Percentiles rank a stretch among this genome's conserved stretches.
phyloP scores from a whole-genome alignment of 2,329 filamentous ascomycete species.

The Hypoxylon sp. region DNA sequence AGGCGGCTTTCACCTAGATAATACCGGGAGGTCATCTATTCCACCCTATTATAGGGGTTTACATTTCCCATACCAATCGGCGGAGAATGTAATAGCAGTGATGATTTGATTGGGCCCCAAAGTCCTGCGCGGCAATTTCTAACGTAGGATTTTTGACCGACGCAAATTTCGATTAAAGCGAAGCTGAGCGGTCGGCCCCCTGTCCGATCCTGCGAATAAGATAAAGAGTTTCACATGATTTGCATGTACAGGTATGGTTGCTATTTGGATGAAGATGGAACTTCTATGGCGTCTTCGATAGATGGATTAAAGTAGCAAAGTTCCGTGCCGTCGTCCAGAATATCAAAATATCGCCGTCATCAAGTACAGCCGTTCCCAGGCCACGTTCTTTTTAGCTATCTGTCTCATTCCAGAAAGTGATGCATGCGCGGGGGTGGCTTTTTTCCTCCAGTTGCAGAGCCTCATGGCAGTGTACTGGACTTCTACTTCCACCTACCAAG shows the following conservation, averaged over 20 bases:
- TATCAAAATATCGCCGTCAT: conserved; percentile 3
- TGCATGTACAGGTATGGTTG: conserved; percentile 19
- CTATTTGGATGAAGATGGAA: conserved; percentile 5
- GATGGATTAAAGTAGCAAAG: conserved; percentile 8
- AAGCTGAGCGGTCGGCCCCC: conserved; percentile 7
- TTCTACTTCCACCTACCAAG: neutral
- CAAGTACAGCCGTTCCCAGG: neutral
- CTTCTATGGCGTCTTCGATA: conserved; percentile 2
- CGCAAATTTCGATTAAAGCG: conserved; percentile 10
- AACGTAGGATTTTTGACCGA: conserved; percentile 13
- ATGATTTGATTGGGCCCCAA: conserved; percentile 6
- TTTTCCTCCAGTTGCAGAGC: conserved; percentile 20
- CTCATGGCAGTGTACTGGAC: neutral
- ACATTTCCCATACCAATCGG: conserved; percentile 12
- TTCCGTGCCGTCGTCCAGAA: neutral
- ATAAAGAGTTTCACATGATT: conserved; percentile 17
- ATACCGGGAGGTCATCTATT: neutral
- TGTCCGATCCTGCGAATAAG: conserved; percentile 23
- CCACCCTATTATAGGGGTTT: neutral
- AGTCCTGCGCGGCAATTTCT: conserved; percentile 28
- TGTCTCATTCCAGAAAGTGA: conserved; percentile 14
- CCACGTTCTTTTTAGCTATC: conserved; percentile 10
- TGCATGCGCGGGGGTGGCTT: conserved; percentile 28
- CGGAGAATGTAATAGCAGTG: conserved; percentile 17
- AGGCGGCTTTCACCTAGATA: neutral